These are phyloP conservation scores for Paspalum notatum DNA, from an alignment of 176 grass and related monocot genomes.

Conservation along the genomic window DNA sequence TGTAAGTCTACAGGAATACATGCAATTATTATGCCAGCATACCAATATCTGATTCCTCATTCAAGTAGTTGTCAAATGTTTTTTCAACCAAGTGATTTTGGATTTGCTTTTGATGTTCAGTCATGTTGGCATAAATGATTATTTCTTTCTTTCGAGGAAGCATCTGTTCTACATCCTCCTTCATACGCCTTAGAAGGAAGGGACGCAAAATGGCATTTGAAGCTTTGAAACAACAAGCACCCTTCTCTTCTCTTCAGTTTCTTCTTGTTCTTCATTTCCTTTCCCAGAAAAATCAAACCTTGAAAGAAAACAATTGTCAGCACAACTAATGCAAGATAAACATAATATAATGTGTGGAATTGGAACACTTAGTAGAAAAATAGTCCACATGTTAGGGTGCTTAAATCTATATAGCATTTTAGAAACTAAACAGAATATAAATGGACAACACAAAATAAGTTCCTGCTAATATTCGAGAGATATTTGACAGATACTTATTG, in stretches of 20 bases:
- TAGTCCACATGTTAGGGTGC: background rate
- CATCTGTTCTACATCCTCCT: conserved; percentile 91
- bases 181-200: conserved; percentile 95
- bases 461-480: background rate
- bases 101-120: conserved; percentile 81
- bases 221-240: conserved; percentile 84
- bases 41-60: conserved; percentile 63
- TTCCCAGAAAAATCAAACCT: conserved; percentile 93
- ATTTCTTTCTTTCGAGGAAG: conserved; percentile 99
- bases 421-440: conserved; percentile 23
- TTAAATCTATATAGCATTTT: conserved; percentile 6
- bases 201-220: conserved; percentile 91
- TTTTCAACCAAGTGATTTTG: conserved; percentile 79
- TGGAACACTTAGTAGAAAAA: background rate
- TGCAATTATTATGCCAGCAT: conserved; percentile 12
- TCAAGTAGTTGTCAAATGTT: conserved; percentile 75
- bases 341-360: conserved; percentile 15
- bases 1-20: background rate
- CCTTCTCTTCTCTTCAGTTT: conserved; percentile 77
- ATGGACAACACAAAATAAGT: conserved; percentile 6
- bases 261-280: conserved; percentile 62
- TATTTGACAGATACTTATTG: background rate
- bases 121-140: conserved; percentile 97
- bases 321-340: conserved; percentile 11
- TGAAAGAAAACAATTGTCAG: conserved; percentile 37